Evolutionary conservation across 163 green algal species (phyloP).

Genomic region (Chloromonas sp.): DNA sequence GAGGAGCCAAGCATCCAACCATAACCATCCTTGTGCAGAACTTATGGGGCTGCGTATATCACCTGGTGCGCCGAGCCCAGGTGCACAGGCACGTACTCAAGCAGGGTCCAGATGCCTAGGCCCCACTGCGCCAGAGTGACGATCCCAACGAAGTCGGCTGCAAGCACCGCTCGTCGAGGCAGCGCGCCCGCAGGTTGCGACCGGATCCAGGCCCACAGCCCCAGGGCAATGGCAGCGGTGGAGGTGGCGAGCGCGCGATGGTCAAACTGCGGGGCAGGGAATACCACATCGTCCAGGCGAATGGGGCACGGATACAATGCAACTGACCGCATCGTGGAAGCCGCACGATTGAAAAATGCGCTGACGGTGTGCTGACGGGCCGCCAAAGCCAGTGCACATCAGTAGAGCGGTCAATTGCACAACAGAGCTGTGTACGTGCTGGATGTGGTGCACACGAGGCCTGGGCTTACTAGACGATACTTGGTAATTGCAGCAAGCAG

Average conservation of each 20-base stretch:
- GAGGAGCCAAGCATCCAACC: not conserved
- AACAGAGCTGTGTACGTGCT: too few relatives aligned
- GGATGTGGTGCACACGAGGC: too few relatives aligned
- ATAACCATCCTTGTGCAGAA: not conserved
- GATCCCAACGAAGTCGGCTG: not conserved
- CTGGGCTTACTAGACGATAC: too few relatives aligned
- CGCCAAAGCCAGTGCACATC: too few relatives aligned
- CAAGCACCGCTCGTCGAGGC: not conserved
- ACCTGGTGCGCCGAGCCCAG: slow-evolving; percentile 31
- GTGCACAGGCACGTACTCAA: slow-evolving; percentile 32
- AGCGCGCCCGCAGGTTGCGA: not conserved
- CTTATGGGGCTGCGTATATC: too few relatives aligned
- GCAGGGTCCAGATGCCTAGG: slow-evolving; percentile 34
- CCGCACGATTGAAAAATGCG: too few relatives aligned
- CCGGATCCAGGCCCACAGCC: slow-evolving; percentile 6
- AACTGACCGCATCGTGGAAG: too few relatives aligned
- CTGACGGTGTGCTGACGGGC: too few relatives aligned
- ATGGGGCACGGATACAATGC: too few relatives aligned
- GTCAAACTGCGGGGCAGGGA: slow-evolving; percentile 7
- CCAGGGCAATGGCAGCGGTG: not conserved
- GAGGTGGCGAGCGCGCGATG: slow-evolving; percentile 13
- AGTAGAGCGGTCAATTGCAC: too few relatives aligned
- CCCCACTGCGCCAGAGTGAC: slow-evolving; percentile 21
- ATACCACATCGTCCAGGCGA: too few relatives aligned
- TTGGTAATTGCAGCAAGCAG: too few relatives aligned